These are phyloP conservation scores for Logfia minima DNA, from an alignment of 129 eudicot species.

Conservation along the genomic window DNA sequence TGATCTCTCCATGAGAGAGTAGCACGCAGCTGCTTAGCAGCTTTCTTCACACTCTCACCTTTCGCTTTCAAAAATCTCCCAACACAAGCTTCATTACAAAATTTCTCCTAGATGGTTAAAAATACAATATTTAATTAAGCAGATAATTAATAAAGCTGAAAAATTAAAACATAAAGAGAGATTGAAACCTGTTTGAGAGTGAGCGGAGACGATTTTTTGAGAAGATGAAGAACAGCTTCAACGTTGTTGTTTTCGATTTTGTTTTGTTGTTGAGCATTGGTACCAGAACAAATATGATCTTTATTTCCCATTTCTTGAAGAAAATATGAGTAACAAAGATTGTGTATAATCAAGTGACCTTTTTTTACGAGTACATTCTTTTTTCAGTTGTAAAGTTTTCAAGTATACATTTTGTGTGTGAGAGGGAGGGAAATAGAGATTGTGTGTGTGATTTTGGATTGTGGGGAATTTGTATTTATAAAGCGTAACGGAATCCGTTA, in stretches of 20 bases:
- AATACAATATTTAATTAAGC: not conserved
- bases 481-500: slow-evolving; percentile 70
- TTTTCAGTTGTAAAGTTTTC: no score
- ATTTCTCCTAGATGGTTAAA: slow-evolving; percentile 63
- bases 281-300: slow-evolving; percentile 30
- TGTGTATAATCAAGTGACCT: slow-evolving; percentile 32
- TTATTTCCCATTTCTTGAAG: slow-evolving; percentile 46
- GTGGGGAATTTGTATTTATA: slow-evolving; percentile 43
- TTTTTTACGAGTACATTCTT: slow-evolving; percentile 52
- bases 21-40: slow-evolving; percentile 80
- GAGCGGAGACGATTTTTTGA: slow-evolving; percentile 73
- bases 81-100: slow-evolving; percentile 80
- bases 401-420: not conserved
- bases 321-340: no score
- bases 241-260: slow-evolving; percentile 46
- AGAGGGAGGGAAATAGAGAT: slow-evolving; percentile 10
- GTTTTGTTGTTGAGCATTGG: no score
- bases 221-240: slow-evolving; percentile 71
- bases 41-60: slow-evolving; percentile 90
- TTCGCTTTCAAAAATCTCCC: slow-evolving; percentile 73
- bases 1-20: slow-evolving; percentile 88
- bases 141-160: not conserved
- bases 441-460: slow-evolving; percentile 16
- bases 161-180: not conserved
- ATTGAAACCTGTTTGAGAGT: slow-evolving; percentile 71